A percentile compares a stretch with the other conserved stretches of the same genome.
These are phyloP conservation scores for Fusarium hainanense DNA, from an alignment of 2,329 filamentous ascomycete genomes.

Conservation along the genomic window DNA sequence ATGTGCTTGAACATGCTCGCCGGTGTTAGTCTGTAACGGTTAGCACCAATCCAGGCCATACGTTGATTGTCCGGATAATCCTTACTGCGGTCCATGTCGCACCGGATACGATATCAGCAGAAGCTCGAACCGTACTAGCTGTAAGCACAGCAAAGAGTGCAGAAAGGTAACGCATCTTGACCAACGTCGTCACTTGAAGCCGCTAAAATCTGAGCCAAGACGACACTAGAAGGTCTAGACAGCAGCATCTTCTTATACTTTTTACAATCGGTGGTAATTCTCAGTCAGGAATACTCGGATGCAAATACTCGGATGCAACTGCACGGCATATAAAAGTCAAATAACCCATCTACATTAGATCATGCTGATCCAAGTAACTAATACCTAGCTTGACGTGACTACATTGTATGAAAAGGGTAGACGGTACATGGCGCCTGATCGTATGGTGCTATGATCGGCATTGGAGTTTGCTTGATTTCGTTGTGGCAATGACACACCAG, in stretches of 20 bases:
- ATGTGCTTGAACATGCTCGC: constrained; percentile 72
- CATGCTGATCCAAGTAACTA: not conserved
- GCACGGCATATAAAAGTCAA: not conserved
- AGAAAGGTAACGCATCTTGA: constrained; percentile 3
- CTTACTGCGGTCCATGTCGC: constrained; percentile 59
- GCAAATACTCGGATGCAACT: constrained; percentile 4
- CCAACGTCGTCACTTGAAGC: not conserved
- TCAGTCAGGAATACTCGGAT: not conserved
- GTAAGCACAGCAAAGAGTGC: constrained; percentile 14
- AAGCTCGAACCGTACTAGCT: constrained; percentile 10
- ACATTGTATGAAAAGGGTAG: not conserved
- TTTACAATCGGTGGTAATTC: not conserved
- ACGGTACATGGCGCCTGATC: not conserved
- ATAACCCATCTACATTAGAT: not conserved
- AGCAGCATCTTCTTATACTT: not conserved
- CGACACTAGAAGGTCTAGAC: not conserved
- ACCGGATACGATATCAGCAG: constrained; percentile 56
- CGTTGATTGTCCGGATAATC: fast-evolving
- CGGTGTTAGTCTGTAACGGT: constrained; percentile 52
- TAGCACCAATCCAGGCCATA: fast-evolving
- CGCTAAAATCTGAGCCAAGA: not conserved
- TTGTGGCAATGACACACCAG: constrained; percentile 8
- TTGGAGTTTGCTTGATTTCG: not conserved
- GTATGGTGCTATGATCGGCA: constrained; percentile 4
- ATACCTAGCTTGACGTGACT: not conserved